Evolutionary conservation across 768 basidiomycete species (phyloP), one percentile per base, ranked within the genome.

Genomic region (Pleurotus salmoneostramineus): DNA sequence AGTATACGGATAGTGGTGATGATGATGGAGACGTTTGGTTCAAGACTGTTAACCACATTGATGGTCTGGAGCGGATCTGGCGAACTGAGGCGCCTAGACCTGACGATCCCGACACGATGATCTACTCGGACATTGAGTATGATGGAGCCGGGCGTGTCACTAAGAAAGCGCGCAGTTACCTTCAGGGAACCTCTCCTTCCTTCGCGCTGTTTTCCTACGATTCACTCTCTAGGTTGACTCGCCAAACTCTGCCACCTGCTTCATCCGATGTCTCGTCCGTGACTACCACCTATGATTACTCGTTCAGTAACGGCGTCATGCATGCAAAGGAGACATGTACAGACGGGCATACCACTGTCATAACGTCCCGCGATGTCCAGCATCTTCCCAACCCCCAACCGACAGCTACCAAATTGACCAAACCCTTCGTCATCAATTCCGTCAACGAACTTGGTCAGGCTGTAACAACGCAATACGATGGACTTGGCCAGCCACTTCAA

Each of bases 351-450:
- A 52, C 32, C 17, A 34, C 31, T 12, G 50, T 52, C 0, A 12
- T 40, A 8, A 56, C 48, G 11, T 57, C 43, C 4, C 56, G 44
- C 2, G 43, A 57, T 27, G 47, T 51, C 2, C 47, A 44, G 14
- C 50, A 61, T 36, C 56, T 61, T 10, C 60, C 60, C 14, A 61
- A 61, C 15, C 37, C 60, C 0, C 57, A 61, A 33, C 60, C 60
- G 8, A 42, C 60, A 2, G 57, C 57, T 33, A 50, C 57, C 45
- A 58, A 58, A 12, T 33, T 61, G 7, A 36, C 57, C 14, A 51
- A 52, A 33, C 42, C 60, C 7, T 61, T 58, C 37, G 60, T 61
- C 31, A 46, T 52, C 34, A 44, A 11, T 36, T 52, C 60, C 17
- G 6, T 27, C 15, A 42, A 61, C 47, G 60, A 61, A 35, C 57